Percentiles rank a stretch among this genome's conserved stretches.
phyloP scores from a whole-genome alignment of 768 basidiomycete species.

The Boletus speciosus region DNA sequence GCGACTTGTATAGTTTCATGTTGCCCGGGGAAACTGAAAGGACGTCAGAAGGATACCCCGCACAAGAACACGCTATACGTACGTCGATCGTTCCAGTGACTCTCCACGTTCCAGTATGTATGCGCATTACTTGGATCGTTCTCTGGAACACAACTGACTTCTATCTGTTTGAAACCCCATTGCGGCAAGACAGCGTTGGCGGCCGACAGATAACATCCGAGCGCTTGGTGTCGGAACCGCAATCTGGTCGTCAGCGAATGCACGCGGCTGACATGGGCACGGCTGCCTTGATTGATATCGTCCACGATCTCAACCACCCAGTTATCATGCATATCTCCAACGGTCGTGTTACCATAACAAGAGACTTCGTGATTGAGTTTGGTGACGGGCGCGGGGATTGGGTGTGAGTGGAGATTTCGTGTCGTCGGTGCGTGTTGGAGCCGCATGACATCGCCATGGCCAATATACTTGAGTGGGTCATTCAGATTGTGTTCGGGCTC shows the following conservation, averaged over 20 bases:
- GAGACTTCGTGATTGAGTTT: conserved; percentile 91
- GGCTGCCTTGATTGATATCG: conserved; percentile 67
- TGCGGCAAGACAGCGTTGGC: conserved; percentile 87
- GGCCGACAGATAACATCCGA: conserved; percentile 88
- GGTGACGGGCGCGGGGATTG: conserved; percentile 80
- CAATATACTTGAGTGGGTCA: conserved; percentile 62
- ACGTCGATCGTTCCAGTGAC: conserved; percentile 95
- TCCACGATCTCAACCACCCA: conserved; percentile 95
- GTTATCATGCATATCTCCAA: conserved; percentile 87
- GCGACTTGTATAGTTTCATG: conserved; percentile 79
- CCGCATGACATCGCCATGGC: conserved; percentile 74
- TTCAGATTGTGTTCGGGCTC: conserved; percentile 63
- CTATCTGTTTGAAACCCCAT: conserved; percentile 99
- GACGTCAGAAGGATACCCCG: not conserved
- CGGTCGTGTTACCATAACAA: conserved; percentile 85
- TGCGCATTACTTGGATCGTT: conserved; percentile 76
- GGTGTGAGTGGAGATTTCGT: conserved; percentile 91
- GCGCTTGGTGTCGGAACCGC: conserved; percentile 70
- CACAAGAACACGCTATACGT: conserved; percentile 33
- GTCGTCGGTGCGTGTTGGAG: conserved; percentile 80
- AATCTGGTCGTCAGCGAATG: conserved; percentile 90
- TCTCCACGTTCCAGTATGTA: conserved; percentile 98
- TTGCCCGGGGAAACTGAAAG: conserved; percentile 76
- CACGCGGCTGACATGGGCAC: conserved; percentile 58
- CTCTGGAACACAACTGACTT: conserved; percentile 90